Evolutionary conservation across 192 early-diverging fungal species (phyloP), one percentile per base, ranked within the genome.

Genomic region (Podila horticola): DNA sequence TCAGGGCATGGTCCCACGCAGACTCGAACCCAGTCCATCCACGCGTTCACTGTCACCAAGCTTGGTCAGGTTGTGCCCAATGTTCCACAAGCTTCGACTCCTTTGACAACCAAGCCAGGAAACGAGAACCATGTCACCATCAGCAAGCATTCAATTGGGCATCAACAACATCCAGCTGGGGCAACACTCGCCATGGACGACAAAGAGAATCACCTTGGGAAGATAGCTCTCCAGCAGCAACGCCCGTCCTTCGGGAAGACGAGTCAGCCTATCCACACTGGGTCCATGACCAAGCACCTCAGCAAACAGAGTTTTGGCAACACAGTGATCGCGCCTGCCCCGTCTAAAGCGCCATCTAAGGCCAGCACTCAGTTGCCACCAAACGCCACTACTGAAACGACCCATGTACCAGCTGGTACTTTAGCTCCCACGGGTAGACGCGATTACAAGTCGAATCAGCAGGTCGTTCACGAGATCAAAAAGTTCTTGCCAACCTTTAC

Each of bases 401-500:
- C n/a, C n/a, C 52, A 55, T 55, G 52, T 6, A 4, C 13, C 41
- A 2, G 41, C 41, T 17, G 41, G 41, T 17, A 17, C 15, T 4
- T 8, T 13, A 45, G 8, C 15, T 45, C 41, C 41, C 41, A 45
- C 41, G 4, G 15, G 15, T 13, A 45, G 41, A 45, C 41, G 41
- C 41, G 41, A 45, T 45, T 45, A 45, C 41, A 45, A 17, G 41
- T 45, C 41, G 3, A 45, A 45, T 17, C 41, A 17, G 41, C 41
- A 67, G 12, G 3, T 22, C 38, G 66, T 51, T 20, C 57, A 70
- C 15, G 41, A 58, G 20, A 22, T 70, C 13, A 31, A 51, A 3
- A 29, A 63, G 50, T n/a, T 69, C 19, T 28, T 79, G 19, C 69
- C 75, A 8, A 66, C 28, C 6, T 79, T 17, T 60, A 64, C 58